Conservation (phyloP, 2,329 filamentous ascomycete genomes). For the Pseudocercospora macadamiae region DNA sequence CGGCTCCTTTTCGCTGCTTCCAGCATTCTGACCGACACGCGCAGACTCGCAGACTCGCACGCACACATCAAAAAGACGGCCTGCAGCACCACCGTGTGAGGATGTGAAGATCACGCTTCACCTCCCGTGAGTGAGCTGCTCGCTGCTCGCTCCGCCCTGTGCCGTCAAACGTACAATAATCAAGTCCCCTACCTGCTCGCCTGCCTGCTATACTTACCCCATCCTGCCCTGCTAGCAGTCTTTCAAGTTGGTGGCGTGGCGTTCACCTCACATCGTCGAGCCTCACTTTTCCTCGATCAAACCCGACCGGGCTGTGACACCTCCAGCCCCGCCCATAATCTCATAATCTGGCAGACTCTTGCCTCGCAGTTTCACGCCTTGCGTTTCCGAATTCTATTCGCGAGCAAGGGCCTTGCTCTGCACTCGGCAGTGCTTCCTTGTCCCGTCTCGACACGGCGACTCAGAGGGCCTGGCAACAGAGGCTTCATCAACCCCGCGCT, state of each 20-base stretch:
- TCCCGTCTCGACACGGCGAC: constrained; percentile 22
- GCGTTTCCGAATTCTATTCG: constrained; percentile 32
- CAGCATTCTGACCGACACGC: background rate
- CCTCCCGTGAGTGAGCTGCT: background rate
- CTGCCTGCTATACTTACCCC: no score
- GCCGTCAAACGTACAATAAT: background rate
- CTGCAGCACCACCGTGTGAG: background rate
- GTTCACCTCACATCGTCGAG: no score
- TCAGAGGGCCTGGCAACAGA: constrained; percentile 20
- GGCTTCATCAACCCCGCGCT: constrained; percentile 26
- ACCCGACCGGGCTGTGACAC: constrained; percentile 20
- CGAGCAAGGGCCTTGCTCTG: constrained; percentile 25
- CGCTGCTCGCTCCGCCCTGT: background rate
- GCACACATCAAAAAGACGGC: background rate
- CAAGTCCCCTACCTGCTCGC: no score
- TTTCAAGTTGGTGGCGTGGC: no score
- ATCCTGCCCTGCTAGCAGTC: no score
- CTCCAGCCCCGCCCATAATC: constrained; percentile 23
- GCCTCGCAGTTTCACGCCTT: constrained; percentile 32
- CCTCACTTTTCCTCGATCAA: constrained; percentile 4
- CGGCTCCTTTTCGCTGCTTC: constrained; percentile 8
- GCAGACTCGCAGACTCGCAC: no score
- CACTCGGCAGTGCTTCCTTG: constrained; percentile 28
- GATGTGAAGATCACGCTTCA: constrained; percentile 2
- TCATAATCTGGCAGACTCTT: constrained; percentile 24